A percentile compares a stretch with the other conserved stretches of the same genome.
Conservation (phyloP, 2,329 filamentous ascomycete species). For the Westerdykella aurantiaca region DNA sequence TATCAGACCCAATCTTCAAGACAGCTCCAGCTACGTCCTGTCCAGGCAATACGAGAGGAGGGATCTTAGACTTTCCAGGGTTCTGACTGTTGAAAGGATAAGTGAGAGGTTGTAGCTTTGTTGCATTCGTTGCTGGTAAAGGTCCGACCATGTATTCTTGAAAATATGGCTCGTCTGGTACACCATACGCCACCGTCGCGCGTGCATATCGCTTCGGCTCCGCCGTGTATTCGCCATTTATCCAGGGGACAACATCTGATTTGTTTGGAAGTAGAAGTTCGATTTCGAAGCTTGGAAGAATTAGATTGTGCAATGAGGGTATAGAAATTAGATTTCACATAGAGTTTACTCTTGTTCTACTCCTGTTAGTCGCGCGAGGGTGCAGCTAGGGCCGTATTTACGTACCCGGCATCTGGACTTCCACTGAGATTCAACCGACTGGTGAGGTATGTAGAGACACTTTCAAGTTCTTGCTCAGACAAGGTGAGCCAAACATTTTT, state of each 20-base stretch:
- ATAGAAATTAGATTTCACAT: neutral
- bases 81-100: conserved; percentile 14
- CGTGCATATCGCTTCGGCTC: conserved; percentile 17
- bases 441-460: conserved; percentile 2
- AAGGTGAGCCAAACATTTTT: conserved; percentile 10
- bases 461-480: conserved; percentile 8
- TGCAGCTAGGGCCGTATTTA: neutral
- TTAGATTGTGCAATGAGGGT: neutral
- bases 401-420: conserved; percentile 2
- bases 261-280: conserved; percentile 14
- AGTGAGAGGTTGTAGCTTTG: conserved; percentile 21
- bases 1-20: neutral
- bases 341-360: neutral
- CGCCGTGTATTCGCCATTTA: conserved; percentile 6
- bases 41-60: neutral
- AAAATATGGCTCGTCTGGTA: conserved; percentile 27
- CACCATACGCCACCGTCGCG: conserved; percentile 13
- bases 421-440: conserved; percentile 3
- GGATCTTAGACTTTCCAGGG: neutral
- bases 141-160: conserved; percentile 48
- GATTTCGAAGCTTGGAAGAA: neutral
- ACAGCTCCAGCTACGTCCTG: neutral
- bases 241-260: conserved; percentile 13
- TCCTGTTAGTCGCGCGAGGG: neutral
- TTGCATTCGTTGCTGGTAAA: conserved; percentile 41